Evolutionary conservation across 129 eudicot genomes (phyloP).

Genomic region (Heracleum sosnowskyi): DNA sequence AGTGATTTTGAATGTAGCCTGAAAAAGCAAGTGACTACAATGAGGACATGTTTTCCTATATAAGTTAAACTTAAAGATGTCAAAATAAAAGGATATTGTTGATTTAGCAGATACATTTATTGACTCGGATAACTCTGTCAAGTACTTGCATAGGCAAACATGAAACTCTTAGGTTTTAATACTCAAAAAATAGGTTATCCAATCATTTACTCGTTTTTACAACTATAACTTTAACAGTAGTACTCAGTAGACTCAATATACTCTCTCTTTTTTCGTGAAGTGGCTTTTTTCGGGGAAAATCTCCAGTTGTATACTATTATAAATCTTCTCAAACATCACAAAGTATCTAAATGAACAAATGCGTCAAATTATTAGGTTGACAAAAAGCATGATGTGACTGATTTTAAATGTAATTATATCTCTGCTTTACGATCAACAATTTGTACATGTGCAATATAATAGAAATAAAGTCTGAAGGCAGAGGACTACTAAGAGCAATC

Average conservation of each 20-base stretch:
- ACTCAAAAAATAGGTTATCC: neutral
- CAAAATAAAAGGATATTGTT: neutral
- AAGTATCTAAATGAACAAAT: no score
- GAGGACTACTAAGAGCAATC: no score
- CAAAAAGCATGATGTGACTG: no score
- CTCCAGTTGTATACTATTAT: no score
- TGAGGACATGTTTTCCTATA: neutral
- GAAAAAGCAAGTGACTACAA: conserved; percentile 8
- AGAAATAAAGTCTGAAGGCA: no score
- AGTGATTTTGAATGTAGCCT: conserved; percentile 95
- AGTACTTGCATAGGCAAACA: neutral
- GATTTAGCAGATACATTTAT: neutral
- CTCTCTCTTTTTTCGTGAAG: neutral
- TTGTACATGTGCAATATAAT: no score
- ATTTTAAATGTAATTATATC: no score
- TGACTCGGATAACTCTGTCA: neutral
- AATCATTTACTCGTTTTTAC: neutral
- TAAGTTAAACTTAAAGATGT: neutral
- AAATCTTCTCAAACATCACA: no score
- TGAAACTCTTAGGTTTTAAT: neutral
- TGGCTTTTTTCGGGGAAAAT: no score
- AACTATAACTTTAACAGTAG: neutral
- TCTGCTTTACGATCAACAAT: no score
- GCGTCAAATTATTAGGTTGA: no score
- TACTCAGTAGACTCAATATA: neutral